Conservation (phyloP, 2,329 filamentous ascomycete species). For the Apiospora arundinis region DNA sequence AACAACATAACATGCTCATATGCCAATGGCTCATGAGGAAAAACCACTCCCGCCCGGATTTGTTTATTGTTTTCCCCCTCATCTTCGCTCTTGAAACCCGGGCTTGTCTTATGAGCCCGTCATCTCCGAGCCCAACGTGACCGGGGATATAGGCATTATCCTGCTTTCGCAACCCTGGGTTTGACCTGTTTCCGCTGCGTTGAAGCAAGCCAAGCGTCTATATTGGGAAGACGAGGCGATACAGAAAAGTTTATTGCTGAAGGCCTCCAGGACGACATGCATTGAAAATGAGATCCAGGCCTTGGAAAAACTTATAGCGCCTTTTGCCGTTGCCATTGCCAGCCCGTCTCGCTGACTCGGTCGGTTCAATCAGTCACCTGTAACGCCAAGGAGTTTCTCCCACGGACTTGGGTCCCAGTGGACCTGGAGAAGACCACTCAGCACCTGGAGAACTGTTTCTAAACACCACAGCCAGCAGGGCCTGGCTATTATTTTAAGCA, state of each 20-base stretch:
- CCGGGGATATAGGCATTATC: not conserved
- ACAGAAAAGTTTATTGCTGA: not conserved
- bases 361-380: slow-evolving; percentile 22
- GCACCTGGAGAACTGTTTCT: slow-evolving; percentile 15
- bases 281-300: not conserved
- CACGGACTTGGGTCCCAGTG: slow-evolving; percentile 21
- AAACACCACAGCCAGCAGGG: not conserved
- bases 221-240: not conserved
- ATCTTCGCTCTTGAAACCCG: not conserved
- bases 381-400: slow-evolving; percentile 29
- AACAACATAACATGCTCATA: not conserved
- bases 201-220: slow-evolving; percentile 15
- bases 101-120: not conserved
- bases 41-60: not conserved
- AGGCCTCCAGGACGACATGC: not conserved
- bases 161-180: not conserved
- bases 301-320: not conserved
- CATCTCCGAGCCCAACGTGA: not conserved
- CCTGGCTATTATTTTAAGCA: slow-evolving; percentile 22
- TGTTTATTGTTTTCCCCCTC: not conserved
- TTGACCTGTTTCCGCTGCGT: not conserved
- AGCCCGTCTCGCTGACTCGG: not conserved
- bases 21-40: too few species aligned
- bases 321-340: not conserved
- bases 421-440: slow-evolving; percentile 22